Percentiles rank a stretch among this genome's conserved stretches.
These are phyloP conservation scores for Lupinus albus DNA, from an alignment of 306 rosid species.

Conservation along the genomic window DNA sequence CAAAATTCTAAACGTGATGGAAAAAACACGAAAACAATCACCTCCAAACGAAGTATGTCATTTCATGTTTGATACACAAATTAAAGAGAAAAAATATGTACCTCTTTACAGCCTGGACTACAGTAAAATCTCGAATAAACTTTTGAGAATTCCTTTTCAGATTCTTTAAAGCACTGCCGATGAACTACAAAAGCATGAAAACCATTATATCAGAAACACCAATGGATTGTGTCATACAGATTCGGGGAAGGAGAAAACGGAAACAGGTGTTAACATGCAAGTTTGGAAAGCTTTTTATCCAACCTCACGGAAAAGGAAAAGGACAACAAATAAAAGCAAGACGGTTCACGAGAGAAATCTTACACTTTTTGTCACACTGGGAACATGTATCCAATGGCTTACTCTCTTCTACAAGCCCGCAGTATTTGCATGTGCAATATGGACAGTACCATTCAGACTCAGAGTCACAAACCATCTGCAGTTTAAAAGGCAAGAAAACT, in stretches of 20 bases:
- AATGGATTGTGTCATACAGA: conserved; percentile 9
- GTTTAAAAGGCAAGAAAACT: not conserved
- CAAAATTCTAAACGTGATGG: not conserved
- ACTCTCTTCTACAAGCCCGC: conserved; percentile 23
- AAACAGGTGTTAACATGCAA: not conserved
- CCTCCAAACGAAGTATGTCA: not conserved
- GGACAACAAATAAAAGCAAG: not conserved
- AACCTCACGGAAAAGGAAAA: not conserved
- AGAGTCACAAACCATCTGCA: conserved; percentile 41
- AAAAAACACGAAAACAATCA: conserved; percentile 3
- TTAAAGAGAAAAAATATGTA: conserved; percentile 24
- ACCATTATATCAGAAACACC: not conserved
- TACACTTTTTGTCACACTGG: conserved; percentile 49
- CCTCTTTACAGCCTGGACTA: conserved; percentile 41
- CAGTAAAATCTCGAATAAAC: conserved; percentile 26
- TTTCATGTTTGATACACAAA: not conserved
- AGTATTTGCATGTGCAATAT: conserved; percentile 48
- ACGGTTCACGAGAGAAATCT: not conserved
- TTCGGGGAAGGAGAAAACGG: not conserved
- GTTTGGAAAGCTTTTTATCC: not conserved
- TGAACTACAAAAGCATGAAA: conserved; percentile 42
- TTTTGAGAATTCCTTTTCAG: conserved; percentile 5
- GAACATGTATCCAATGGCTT: conserved; percentile 34
- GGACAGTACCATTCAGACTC: conserved; percentile 46
- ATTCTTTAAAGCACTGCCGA: conserved; percentile 36